phyloP scores from a whole-genome alignment of 495 filamentous ascomycete species.

The Aspergillus asperescens region DNA sequence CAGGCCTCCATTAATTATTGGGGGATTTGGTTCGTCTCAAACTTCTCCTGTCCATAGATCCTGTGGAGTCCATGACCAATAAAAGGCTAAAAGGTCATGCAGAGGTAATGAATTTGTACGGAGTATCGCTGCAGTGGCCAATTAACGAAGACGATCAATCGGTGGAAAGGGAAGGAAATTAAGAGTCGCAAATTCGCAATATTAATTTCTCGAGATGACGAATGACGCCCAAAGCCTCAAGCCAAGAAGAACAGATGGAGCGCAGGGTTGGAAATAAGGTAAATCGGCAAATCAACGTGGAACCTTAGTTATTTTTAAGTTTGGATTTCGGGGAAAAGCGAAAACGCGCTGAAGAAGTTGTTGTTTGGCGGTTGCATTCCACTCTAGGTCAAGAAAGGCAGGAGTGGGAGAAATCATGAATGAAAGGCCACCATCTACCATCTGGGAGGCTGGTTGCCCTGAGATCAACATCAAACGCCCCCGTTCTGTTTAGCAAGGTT shows the following conservation, averaged over 20 bases:
- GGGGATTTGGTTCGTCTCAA: too few species aligned
- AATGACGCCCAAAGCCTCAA: not conserved
- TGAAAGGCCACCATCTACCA: not conserved
- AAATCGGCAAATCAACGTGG: not conserved
- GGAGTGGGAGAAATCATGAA: not conserved
- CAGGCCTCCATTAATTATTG: too few species aligned
- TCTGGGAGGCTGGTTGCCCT: not conserved
- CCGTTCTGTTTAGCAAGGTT: too few species aligned
- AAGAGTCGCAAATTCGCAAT: slow-evolving; percentile 4
- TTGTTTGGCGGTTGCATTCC: too few species aligned
- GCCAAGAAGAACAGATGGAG: not conserved
- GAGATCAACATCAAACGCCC: slow-evolving; percentile 2
- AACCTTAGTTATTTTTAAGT: slow-evolving; percentile 7
- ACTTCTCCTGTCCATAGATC: not conserved
- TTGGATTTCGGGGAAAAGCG: too few species aligned
- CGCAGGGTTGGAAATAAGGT: slow-evolving; percentile 7
- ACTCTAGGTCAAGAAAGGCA: not conserved
- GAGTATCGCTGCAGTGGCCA: not conserved
- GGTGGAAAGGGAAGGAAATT: slow-evolving; percentile 5
- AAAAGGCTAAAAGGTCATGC: not conserved
- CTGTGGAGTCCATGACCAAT: not conserved
- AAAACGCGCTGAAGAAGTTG: too few species aligned
- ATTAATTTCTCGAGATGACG: too few species aligned
- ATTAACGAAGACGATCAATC: too few species aligned
- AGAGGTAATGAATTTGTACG: not conserved